Evolutionary conservation across 2,329 filamentous ascomycete species (phyloP).

Genomic region (Epichloe sylvatica): DNA sequence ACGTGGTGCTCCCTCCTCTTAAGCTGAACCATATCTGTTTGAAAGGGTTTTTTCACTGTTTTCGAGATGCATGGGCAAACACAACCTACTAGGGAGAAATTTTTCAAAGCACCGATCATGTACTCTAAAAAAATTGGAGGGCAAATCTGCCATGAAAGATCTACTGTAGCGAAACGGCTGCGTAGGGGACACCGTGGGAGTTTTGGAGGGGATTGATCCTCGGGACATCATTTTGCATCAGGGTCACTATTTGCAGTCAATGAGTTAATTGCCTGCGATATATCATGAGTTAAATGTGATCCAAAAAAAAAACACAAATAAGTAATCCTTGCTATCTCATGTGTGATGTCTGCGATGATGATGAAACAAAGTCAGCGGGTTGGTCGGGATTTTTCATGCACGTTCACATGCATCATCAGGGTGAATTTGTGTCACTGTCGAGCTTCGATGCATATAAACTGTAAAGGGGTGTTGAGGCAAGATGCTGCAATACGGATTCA

Average conservation of each 20-base stretch:
- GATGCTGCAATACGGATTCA: neutral
- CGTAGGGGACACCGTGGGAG: constrained; percentile 30
- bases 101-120: constrained; percentile 26
- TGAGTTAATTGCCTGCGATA: constrained; percentile 18
- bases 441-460: neutral
- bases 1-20: constrained; percentile 56
- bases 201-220: constrained; percentile 32
- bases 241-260: constrained; percentile 26
- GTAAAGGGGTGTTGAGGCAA: neutral
- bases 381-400: too few relatives aligned
- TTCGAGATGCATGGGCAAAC: constrained; percentile 28
- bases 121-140: constrained; percentile 30
- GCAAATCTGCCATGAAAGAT: constrained; percentile 24
- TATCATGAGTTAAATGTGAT: constrained; percentile 1
- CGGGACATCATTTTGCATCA: constrained; percentile 35
- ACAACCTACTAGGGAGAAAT: neutral
- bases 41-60: constrained; percentile 25
- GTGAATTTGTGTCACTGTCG: too few relatives aligned
- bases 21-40: constrained; percentile 29
- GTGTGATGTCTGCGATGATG: neutral
- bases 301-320: neutral
- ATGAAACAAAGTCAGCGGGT: neutral
- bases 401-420: too few relatives aligned
- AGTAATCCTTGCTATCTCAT: neutral
- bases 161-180: constrained; percentile 16